Percentiles rank a stretch among this genome's conserved stretches.
Evolutionary conservation across 2,329 filamentous ascomycete genomes (phyloP).

Genomic region (Aspergillus caelatus): DNA sequence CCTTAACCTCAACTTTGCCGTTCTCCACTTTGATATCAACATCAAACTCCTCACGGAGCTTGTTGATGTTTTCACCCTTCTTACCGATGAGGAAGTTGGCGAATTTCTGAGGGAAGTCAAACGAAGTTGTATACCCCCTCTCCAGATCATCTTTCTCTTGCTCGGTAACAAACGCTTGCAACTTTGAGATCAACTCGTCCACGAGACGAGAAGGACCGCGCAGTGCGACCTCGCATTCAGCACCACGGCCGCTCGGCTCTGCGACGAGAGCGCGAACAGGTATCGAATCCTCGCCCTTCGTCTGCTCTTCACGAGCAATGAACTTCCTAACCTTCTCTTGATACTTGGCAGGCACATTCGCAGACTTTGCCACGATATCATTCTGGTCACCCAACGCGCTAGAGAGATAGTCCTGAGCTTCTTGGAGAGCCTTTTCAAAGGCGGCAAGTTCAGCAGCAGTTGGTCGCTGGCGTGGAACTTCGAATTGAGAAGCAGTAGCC

Average conservation of each 20-base stretch:
- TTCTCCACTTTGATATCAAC: slow-evolving; percentile 87
- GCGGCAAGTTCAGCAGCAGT: slow-evolving; percentile 56
- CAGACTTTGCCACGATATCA: slow-evolving; percentile 56
- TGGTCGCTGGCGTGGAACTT: slow-evolving; percentile 60
- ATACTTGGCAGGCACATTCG: slow-evolving; percentile 62
- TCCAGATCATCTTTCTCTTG: slow-evolving; percentile 93
- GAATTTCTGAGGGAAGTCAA: slow-evolving; percentile 93
- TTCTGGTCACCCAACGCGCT: slow-evolving; percentile 57
- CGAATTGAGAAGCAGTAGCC: slow-evolving; percentile 50
- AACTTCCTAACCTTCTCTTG: slow-evolving; percentile 66
- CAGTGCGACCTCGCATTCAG: slow-evolving; percentile 62
- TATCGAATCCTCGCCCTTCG: slow-evolving; percentile 52
- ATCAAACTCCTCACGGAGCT: slow-evolving; percentile 69
- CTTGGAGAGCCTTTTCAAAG: slow-evolving; percentile 60
- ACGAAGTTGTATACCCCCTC: slow-evolving; percentile 80
- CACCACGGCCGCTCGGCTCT: slow-evolving; percentile 30
- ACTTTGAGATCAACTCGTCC: slow-evolving; percentile 70
- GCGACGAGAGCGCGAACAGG: slow-evolving; percentile 60
- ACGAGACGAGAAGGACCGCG: slow-evolving; percentile 76
- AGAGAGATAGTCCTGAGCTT: slow-evolving; percentile 61
- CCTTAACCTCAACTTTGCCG: slow-evolving; percentile 93
- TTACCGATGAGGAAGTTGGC: slow-evolving; percentile 80
- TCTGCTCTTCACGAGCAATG: slow-evolving; percentile 59
- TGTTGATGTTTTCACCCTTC: slow-evolving; percentile 69
- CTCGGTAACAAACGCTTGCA: slow-evolving; percentile 78